phyloP scores from a whole-genome alignment of 306 rosid genomes.

The Alnus glutinosa region DNA sequence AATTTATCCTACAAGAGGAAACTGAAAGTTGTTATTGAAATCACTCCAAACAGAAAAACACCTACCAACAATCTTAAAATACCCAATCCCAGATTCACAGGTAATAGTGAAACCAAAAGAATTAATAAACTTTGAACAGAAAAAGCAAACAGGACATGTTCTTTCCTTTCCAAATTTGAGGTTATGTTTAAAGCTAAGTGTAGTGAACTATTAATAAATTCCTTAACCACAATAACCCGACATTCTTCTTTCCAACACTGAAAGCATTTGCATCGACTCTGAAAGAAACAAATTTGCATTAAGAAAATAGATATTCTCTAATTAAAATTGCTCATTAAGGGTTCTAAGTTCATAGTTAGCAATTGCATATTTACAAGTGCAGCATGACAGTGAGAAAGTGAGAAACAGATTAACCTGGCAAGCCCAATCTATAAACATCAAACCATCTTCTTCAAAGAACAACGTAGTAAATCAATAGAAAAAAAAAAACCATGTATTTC shows the following conservation, averaged over 20 bases:
- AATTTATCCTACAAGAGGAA: slow-evolving; percentile 65
- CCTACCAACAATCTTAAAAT: neutral
- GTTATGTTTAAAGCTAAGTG: neutral
- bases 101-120: neutral
- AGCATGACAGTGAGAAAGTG: neutral
- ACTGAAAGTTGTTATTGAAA: neutral
- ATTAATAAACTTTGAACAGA: neutral
- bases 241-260: neutral
- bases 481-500: neutral
- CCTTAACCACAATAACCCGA: neutral
- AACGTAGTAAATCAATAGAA: neutral
- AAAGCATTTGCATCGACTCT: neutral
- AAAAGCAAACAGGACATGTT: neutral
- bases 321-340: neutral
- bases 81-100: neutral
- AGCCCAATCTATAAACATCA: neutral
- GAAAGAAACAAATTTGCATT: neutral
- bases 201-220: neutral
- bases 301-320: neutral
- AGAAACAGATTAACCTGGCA: neutral
- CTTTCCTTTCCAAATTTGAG: neutral
- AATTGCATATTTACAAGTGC: neutral
- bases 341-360: neutral
- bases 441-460: neutral
- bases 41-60: neutral